Conservation (phyloP, 805 yeast species). For the Pichia cabralensis region DNA sequence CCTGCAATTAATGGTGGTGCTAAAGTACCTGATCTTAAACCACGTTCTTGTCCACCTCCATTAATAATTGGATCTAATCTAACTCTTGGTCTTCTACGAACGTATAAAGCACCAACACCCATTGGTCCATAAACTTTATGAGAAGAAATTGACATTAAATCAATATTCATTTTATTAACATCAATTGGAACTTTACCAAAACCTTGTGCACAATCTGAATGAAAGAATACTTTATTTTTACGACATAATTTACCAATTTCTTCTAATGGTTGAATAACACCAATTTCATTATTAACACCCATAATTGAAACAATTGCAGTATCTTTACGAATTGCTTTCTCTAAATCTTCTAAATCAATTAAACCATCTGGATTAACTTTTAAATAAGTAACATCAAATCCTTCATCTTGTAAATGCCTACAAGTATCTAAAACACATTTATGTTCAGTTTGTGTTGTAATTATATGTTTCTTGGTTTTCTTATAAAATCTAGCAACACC, state of each 20-base stretch:
- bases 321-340: conserved; percentile 78
- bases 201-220: conserved; percentile 96
- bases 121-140: conserved; percentile 97
- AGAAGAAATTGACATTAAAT: conserved; percentile 85
- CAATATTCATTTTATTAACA: conserved; percentile 89
- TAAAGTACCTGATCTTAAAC: conserved; percentile 90
- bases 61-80: conserved; percentile 89
- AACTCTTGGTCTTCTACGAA: conserved; percentile 96
- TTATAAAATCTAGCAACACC: conserved; percentile 93
- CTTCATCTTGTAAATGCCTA: conserved; percentile 91
- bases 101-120: conserved; percentile 93
- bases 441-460: conserved; percentile 95
- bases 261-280: conserved; percentile 91
- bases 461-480: conserved; percentile 84
- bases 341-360: conserved; percentile 66
- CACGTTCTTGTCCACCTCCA: conserved; percentile 99
- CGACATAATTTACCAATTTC: conserved; percentile 88
- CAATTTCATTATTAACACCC: conserved; percentile 98
- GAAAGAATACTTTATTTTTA: conserved; percentile 85
- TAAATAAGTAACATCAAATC: conserved; percentile 89
- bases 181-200: conserved; percentile 89
- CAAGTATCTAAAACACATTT: conserved; percentile 98
- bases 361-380: conserved; percentile 79
- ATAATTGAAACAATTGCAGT: conserved; percentile 85
- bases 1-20: conserved; percentile 96